Evolutionary conservation across 306 rosid genomes (phyloP).

Genomic region (Pueraria montana): DNA sequence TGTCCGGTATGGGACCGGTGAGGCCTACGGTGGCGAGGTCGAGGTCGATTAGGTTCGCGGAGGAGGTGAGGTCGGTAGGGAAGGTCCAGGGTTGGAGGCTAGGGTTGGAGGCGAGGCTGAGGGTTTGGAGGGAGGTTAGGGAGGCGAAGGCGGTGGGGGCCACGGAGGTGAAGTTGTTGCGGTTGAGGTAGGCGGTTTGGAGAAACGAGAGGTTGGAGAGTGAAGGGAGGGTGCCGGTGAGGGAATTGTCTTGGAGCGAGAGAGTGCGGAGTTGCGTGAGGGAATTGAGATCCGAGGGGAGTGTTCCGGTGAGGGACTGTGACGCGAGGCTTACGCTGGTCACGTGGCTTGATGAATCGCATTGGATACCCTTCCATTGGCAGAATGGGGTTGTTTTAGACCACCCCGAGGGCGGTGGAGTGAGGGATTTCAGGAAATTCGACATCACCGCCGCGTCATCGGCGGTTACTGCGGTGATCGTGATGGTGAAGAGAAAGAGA

Average conservation of each 20-base stretch:
- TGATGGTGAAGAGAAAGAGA: neutral
- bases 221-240: constrained; percentile 72
- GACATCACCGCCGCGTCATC: constrained; percentile 71
- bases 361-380: constrained; percentile 65
- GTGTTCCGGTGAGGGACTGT: constrained; percentile 65
- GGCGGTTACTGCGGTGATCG: constrained; percentile 45
- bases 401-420: constrained; percentile 63
- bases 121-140: constrained; percentile 66
- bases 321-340: constrained; percentile 61
- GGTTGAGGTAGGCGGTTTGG: constrained; percentile 50
- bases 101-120: constrained; percentile 56
- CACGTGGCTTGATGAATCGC: constrained; percentile 67
- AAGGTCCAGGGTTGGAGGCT: constrained; percentile 63
- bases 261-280: constrained; percentile 68
- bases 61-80: constrained; percentile 67
- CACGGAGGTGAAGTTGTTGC: constrained; percentile 74
- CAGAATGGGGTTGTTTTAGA: constrained; percentile 55
- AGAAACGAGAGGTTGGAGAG: constrained; percentile 72
- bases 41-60: constrained; percentile 57
- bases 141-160: constrained; percentile 63
- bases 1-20: constrained; percentile 68
- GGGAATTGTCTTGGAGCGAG: constrained; percentile 64
- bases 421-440: constrained; percentile 51
- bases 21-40: constrained; percentile 46
- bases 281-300: constrained; percentile 76